Evolutionary conservation across 371 early-diverging fungal species (phyloP).

Genomic region (Zychaea mexicana): DNA sequence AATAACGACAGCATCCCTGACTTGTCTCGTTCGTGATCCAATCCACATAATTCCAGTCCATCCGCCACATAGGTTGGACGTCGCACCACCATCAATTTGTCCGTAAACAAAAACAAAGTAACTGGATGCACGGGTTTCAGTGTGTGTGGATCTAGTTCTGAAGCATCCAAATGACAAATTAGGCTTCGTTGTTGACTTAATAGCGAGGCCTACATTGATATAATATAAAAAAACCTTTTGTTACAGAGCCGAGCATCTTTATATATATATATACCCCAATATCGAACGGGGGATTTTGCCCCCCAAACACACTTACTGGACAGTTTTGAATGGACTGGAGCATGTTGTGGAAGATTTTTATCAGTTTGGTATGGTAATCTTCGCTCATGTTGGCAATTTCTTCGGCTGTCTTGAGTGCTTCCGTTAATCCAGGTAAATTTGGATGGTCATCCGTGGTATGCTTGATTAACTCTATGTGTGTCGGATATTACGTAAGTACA

Average conservation of each 20-base stretch:
- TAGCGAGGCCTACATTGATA: slow-evolving; percentile 34
- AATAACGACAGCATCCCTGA: slow-evolving; percentile 9
- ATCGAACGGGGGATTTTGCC: not conserved
- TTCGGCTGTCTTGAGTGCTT: slow-evolving; percentile 32
- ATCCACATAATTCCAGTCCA: slow-evolving; percentile 28
- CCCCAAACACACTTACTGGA: slow-evolving; percentile 33
- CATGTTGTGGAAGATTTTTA: slow-evolving; percentile 42
- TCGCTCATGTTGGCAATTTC: slow-evolving; percentile 48
- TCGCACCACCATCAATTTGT: slow-evolving; percentile 45
- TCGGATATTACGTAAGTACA: too few species aligned
- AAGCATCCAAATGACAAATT: slow-evolving; percentile 41
- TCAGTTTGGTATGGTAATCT: slow-evolving; percentile 43
- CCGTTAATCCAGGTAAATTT: slow-evolving; percentile 28
- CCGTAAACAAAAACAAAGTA: slow-evolving; percentile 46
- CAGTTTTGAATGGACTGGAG: slow-evolving; percentile 42
- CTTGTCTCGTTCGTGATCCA: slow-evolving; percentile 18
- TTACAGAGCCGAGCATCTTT: not conserved
- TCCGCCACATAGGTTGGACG: slow-evolving; percentile 31
- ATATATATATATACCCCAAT: not conserved
- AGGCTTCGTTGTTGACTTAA: slow-evolving; percentile 43
- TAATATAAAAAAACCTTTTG: not conserved
- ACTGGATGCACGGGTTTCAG: slow-evolving; percentile 34
- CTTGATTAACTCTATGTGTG: slow-evolving; percentile 33
- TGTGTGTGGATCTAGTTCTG: slow-evolving; percentile 30
- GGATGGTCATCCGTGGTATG: slow-evolving; percentile 36